Evolutionary conservation across 1,284 basidiomycete species (phyloP), one percentile per base, ranked within the genome.

Genomic region (Fomitopsis palustris): DNA sequence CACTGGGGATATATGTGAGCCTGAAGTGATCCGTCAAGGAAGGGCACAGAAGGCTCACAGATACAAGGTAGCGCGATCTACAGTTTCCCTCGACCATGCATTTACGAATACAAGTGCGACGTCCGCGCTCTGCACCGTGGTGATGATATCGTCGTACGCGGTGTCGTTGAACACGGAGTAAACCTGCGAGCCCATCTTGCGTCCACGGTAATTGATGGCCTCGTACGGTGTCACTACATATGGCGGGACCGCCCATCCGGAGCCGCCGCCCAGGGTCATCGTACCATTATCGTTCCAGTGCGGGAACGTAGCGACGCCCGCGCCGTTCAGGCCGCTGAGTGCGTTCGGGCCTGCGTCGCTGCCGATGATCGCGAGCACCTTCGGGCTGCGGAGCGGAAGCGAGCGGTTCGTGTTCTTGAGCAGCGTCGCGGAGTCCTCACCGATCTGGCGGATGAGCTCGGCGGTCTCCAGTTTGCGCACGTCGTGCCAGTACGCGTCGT

Each of bases 251-350:
- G 77, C 78, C 1, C 81, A 82, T 45, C 79, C 53, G 27, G 19
- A 54, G 25, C 75, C 80, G 82, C 81, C 83, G 67, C 88, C 88
- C 76, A 87, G 80, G 3, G 82, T 87, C 0, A 91, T 77, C 9
- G 87, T 83, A 14, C 86, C 85, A 56, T 80, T 77, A 57, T n/a
- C n/a, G 33, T 51, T 81, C 71, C 43, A 82, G 80, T 41, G 72
- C 73, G 72, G 61, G 59, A 75, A 82, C 35, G 79, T 78, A 21
- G 17, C 58, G 35, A 64, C 59, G 5, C 67, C 65, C 21, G 14
- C 17, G 51, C 17, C 35, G 16, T 35, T 14, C 17, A 27, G 16
- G 1, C 3, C 8, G 35, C 54, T 70, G 68, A 21, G 81, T 74
- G 33, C 82, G 61, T 2, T 74, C 75, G 42, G 82, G 71, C 5